phyloP scores from a whole-genome alignment of 2,329 filamentous ascomycete species.

The Cadophora sp. region DNA sequence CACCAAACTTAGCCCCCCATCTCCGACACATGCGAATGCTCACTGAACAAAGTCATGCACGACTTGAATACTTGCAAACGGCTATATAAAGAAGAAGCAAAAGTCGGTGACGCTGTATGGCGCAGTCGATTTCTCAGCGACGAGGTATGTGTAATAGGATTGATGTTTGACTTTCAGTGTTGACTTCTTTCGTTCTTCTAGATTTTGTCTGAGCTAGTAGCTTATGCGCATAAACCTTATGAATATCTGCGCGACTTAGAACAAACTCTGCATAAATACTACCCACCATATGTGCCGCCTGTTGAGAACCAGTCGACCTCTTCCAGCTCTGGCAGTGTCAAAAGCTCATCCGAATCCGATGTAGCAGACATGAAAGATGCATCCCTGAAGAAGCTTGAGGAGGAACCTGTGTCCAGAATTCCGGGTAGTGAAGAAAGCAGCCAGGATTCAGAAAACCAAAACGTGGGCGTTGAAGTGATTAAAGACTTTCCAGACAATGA shows the following conservation, averaged over 20 bases:
- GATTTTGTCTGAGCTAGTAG: neutral
- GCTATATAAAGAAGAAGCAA: neutral
- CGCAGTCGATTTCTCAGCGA: neutral
- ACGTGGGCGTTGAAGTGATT: neutral
- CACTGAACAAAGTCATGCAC: neutral
- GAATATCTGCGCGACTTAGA: neutral
- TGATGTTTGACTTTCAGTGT: no score
- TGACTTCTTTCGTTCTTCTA: no score
- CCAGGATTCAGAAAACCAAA: neutral
- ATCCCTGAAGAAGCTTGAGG: no score
- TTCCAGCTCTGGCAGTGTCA: neutral
- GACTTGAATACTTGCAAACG: neutral
- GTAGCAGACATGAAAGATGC: neutral
- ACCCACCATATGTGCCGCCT: neutral
- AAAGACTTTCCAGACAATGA: neutral
- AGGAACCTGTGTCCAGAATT: no score
- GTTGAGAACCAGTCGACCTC: neutral
- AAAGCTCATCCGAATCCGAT: neutral
- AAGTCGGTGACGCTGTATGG: neutral
- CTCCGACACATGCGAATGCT: neutral
- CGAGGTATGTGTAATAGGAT: constrained; percentile 1
- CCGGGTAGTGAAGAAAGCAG: neutral
- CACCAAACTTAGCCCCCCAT: no score
- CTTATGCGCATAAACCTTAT: neutral
- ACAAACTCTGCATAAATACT: neutral